Conservation (phyloP, 352 stramenopile species). For the Phytophthora sp. region DNA sequence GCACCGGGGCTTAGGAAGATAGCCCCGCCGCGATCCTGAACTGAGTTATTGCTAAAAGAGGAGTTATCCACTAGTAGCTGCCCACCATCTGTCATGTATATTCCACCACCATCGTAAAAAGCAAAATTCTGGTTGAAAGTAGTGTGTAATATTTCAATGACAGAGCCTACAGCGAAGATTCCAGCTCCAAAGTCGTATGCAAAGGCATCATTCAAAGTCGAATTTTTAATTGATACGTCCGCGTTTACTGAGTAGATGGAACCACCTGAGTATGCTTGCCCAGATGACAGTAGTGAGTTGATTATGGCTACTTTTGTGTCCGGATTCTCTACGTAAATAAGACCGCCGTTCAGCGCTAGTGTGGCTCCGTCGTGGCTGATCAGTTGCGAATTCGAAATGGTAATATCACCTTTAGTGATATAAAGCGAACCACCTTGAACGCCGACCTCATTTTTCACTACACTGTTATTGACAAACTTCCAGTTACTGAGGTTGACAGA, state of each 20-base stretch:
- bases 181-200: slow-evolving; percentile 61
- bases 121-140: slow-evolving; percentile 52
- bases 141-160: slow-evolving; percentile 27
- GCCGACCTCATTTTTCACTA: slow-evolving; percentile 15
- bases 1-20: slow-evolving; percentile 52
- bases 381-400: slow-evolving; percentile 35
- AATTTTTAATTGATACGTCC: slow-evolving; percentile 34
- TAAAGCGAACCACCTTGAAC: slow-evolving; percentile 36
- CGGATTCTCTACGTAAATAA: slow-evolving; percentile 49
- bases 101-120: slow-evolving; percentile 62
- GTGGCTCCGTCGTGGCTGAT: slow-evolving; percentile 37
- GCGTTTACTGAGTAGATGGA: slow-evolving; percentile 49
- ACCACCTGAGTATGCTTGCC: slow-evolving; percentile 48
- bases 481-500: slow-evolving; percentile 23
- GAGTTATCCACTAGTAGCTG: slow-evolving; percentile 26
- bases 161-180: slow-evolving; percentile 42
- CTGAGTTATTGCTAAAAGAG: slow-evolving; percentile 38
- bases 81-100: slow-evolving; percentile 51
- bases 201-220: slow-evolving; percentile 37
- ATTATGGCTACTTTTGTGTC: slow-evolving; percentile 35
- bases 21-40: slow-evolving; percentile 52
- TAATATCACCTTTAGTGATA: slow-evolving; percentile 19
- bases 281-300: slow-evolving; percentile 45
- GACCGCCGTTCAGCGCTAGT: slow-evolving; percentile 38
- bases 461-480: slow-evolving; percentile 48